These are phyloP conservation scores for Zea mays DNA, from an alignment of 176 grass and related monocot genomes.

Conservation along the genomic window Zm-B73-REFERENCE-NAM-5.0 NC_050101.1:72050501-72051000, in stretches of 20 bases:
- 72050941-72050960: background rate
- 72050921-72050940: background rate
- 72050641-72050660: background rate
- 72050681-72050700: background rate
- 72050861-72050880: no score
- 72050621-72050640: constrained; percentile 36
- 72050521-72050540: background rate
- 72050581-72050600: constrained; percentile 10
- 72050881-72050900: no score
- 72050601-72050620: constrained; percentile 29
- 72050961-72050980: background rate
- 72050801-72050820: constrained; percentile 2
- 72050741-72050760: background rate
- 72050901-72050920: no score
- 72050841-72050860: background rate
- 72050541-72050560: background rate
- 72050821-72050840: background rate
- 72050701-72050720: background rate
- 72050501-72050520: background rate
- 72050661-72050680: constrained; percentile 26
- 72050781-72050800: background rate
- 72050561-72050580: no score
- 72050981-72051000: constrained; percentile 12
- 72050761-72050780: background rate
- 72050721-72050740: constrained; percentile 39